These are phyloP conservation scores for Penicillium sp. DNA, from an alignment of 2,329 filamentous ascomycete species.

Conservation along the genomic window DNA sequence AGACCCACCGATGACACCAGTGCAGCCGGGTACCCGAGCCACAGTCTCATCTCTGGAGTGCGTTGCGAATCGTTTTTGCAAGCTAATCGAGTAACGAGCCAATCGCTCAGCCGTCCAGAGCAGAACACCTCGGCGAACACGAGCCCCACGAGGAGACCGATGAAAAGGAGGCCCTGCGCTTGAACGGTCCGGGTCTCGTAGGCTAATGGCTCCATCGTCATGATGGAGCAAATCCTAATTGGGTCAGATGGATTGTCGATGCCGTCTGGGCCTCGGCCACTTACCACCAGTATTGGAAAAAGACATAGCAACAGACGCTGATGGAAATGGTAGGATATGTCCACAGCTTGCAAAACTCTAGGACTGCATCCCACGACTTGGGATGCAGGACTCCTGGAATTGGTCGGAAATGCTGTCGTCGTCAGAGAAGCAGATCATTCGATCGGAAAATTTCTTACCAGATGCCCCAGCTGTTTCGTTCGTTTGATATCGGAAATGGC, in stretches of 20 bases:
- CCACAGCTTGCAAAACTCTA: background rate
- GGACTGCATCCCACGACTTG: background rate
- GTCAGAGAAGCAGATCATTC: background rate
- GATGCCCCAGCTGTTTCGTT: background rate
- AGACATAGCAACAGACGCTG: background rate
- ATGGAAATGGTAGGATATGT: background rate
- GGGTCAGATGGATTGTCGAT: background rate
- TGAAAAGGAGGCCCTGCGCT: background rate
- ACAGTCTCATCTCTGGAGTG: background rate
- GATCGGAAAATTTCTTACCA: background rate
- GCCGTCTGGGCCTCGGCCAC: background rate
- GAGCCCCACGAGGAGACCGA: background rate
- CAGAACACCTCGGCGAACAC: background rate
- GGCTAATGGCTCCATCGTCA: background rate
- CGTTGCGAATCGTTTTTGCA: background rate
- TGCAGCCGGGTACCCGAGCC: conserved; percentile 1
- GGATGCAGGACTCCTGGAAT: background rate
- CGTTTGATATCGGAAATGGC: background rate
- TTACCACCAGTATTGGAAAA: background rate
- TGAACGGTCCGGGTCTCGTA: background rate
- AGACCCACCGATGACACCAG: conserved; percentile 4
- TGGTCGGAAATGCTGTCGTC: background rate
- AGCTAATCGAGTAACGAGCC: background rate
- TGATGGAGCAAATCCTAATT: background rate
- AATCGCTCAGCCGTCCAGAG: background rate